phyloP scores from a whole-genome alignment of 345 rosid genomes.

The Lepidium sativum region DNA sequence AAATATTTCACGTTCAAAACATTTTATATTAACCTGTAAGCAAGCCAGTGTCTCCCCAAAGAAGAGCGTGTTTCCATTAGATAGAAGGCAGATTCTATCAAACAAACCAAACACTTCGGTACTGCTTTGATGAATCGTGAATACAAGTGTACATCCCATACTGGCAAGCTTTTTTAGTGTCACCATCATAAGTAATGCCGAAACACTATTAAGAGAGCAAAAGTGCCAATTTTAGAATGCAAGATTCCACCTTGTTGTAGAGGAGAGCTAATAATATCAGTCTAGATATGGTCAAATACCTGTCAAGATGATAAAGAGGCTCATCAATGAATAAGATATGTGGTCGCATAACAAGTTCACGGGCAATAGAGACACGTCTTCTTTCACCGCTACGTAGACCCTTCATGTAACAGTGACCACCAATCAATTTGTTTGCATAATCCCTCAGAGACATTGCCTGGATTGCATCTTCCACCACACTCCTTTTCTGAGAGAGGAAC shows the following conservation, averaged over 20 bases:
- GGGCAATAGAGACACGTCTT: constrained; percentile 95
- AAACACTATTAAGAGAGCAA: constrained; percentile 46
- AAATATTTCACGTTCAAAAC: background rate
- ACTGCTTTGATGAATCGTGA: constrained; percentile 89
- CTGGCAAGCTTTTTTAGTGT: constrained; percentile 95
- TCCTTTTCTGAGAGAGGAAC: constrained; percentile 80
- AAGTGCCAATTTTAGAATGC: background rate
- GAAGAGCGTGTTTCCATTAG: constrained; percentile 93
- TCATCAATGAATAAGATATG: constrained; percentile 86
- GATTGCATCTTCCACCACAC: constrained; percentile 96
- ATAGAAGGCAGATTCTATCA: constrained; percentile 94
- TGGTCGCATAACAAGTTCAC: constrained; percentile 97
- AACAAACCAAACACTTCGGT: constrained; percentile 99
- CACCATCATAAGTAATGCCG: constrained; percentile 99
- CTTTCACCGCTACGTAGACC: constrained; percentile 91
- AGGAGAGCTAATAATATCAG: background rate
- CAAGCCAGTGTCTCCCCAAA: constrained; percentile 98
- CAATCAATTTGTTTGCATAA: constrained; percentile 88
- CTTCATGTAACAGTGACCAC: constrained; percentile 95
- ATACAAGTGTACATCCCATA: constrained; percentile 89
- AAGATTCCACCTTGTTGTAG: background rate
- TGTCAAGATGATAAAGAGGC: constrained; percentile 97
- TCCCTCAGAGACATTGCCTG: constrained; percentile 91
- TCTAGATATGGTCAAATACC: constrained; percentile 29
- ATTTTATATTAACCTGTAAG: constrained; percentile 56